These are phyloP conservation scores for Colletotrichum sublineola DNA, from an alignment of 2,329 filamentous ascomycete genomes.

Conservation along the genomic window DNA sequence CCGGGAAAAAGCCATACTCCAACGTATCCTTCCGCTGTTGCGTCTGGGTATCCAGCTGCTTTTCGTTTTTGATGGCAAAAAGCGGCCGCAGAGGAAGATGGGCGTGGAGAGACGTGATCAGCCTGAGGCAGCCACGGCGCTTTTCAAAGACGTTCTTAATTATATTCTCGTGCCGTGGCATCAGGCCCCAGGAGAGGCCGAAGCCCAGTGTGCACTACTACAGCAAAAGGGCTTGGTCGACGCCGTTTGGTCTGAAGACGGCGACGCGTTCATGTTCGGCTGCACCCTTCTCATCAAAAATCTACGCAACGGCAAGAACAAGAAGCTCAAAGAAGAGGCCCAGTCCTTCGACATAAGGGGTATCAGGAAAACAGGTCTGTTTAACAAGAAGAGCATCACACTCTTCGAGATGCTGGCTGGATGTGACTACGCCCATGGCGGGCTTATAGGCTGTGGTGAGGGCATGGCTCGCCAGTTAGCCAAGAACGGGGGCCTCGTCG, in stretches of 20 bases:
- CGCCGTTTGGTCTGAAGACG: constrained; percentile 62
- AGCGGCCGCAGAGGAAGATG: constrained; percentile 48
- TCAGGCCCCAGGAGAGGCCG: constrained; percentile 60
- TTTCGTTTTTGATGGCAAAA: constrained; percentile 67
- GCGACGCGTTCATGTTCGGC: constrained; percentile 62
- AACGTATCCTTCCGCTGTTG: constrained; percentile 52
- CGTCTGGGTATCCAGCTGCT: constrained; percentile 63
- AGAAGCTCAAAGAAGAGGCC: constrained; percentile 39
- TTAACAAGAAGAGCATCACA: constrained; percentile 6
- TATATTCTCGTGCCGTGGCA: constrained; percentile 57
- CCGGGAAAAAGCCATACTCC: constrained; percentile 18
- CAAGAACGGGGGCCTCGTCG: constrained; percentile 2
- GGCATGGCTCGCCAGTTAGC: neutral
- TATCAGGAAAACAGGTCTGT: neutral
- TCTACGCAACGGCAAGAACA: constrained; percentile 47
- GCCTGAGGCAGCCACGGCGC: neutral
- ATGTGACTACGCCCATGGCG: constrained; percentile 44
- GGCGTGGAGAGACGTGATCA: neutral
- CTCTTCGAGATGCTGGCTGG: neutral
- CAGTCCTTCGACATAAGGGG: constrained; percentile 18
- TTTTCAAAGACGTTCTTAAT: constrained; percentile 53
- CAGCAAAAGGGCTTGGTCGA: constrained; percentile 59
- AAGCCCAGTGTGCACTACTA: constrained; percentile 61
- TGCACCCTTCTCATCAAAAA: constrained; percentile 51
- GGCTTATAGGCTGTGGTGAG: constrained; percentile 27